Base-by-base conservation (phyloP, 148 eudicot species). In the Nepenthes gracilis region DNA sequence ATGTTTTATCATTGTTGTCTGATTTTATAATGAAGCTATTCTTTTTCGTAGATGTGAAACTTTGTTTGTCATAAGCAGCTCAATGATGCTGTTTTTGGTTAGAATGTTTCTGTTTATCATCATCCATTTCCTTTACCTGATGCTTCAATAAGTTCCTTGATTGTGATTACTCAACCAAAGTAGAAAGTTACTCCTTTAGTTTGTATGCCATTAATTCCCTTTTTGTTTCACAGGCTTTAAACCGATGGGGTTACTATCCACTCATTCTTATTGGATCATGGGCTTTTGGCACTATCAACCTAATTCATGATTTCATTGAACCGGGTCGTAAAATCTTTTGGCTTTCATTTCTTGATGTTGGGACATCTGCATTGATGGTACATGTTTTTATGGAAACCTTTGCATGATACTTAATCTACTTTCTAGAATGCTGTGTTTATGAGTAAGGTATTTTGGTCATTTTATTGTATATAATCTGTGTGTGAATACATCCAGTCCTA, bases 171-270 rank as follows among this genome's bases (percentile, higher is more conserved):
- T 23, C 23, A 23, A 23, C 23, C 23, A 23, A 23, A 23, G 23
- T 23, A 23, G 23, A 23, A 23, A 23, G 23, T 23, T 23, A 5
- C 56, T 35, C 49, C 52, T 40, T 40, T 40, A 40, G 45, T 4
- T 3, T 1, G 1, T 12, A 34, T 35, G 50, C n/a, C 33, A 36
- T 43, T 54, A 13, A 40, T 50, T 50, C 15, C 13, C n/a, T 59
- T 43, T 13, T 60, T 67, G 58, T 68, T 23, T 23, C 23, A 12
- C 75, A 92, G 96, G 98, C 86, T 43, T 74, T 88, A 61, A 88
- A 88, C 60, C 84, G 86, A 55, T 92, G 98, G 98, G 98, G 98
- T 45, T 92, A 92, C 78, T 88, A 92, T 72, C 96, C 98, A 15
- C 94, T 92, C 45, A 92, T 92, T 67, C 85, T 92, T 59, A 89